Base-by-base conservation (phyloP, 2,329 filamentous ascomycete genomes). In the Cercospora zeae-maydis region DNA sequence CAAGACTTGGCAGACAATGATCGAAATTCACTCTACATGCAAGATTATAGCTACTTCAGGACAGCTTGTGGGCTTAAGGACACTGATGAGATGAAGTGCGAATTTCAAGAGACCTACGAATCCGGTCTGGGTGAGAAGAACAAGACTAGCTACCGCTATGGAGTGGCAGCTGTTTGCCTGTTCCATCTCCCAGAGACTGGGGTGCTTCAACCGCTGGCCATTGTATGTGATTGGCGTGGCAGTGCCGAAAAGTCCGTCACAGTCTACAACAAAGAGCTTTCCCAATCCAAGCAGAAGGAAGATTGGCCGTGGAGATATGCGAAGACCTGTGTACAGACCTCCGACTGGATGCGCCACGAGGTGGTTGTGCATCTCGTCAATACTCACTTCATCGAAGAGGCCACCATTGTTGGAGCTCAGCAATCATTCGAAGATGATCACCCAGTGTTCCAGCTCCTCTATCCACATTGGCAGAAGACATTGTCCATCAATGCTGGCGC, bases 251-350 rank as follows among this genome's bases (percentile, higher is more conserved):
- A 78, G 21, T 83, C 81, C 0, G 76, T 83, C 51, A 78, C 77
- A 45, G 78, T 83, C 61, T 83, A 82, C 76, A 84, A 84, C 74
- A 74, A 76, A 59, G 73, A 79, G 2, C 66, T 77, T n/a, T 67
- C 64, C 0, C 75, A 79, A 0, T 64, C 67, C 0, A 66, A 71
- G 19, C 77, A 82, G 64, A 76, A 75, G 56, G 69, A 71, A 1
- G 81, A 83, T 71, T 83, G 80, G 80, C 75, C 80, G 0, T 83
- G 82, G 81, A 73, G 82, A 49, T 83, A 82, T 67, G 81, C 82
- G 19, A 84, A 83, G 70, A 81, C 77, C 0, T 82, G 79, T 52
- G 77, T 77, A 1, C 81, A 82, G 62, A 74, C 77, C 1, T 75
- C 78, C 1, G 81, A 83, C 70, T 84, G 81, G 81, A 70, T 77